Base-by-base conservation (phyloP, 1,284 basidiomycete genomes). In the Puccinia polysora region DNA sequence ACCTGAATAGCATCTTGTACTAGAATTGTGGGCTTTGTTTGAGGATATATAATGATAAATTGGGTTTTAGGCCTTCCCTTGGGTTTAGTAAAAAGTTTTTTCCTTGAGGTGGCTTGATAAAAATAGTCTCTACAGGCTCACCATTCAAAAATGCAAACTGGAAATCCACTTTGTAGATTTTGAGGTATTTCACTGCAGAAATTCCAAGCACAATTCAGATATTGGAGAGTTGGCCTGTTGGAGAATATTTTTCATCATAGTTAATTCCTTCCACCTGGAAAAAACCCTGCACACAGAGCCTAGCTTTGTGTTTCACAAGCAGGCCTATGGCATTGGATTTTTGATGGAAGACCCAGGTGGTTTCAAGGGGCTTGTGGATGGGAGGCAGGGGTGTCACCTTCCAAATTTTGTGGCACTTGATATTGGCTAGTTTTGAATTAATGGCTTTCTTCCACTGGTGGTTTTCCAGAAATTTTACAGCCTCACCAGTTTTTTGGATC, bases 201-300 rank as follows among this genome's bases (percentile, higher is more conserved):
- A 45, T 8, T 15, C 62, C 30, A 30, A 64, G 30, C 7, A 64
- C 1, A 32, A 49, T 4, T 4, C 45, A 30, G 1, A 47, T 6
- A 10, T 18, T 64, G 6, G 40, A 18, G 2, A 49, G n/a, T n/a
- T n/a, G n/a, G 62, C 38, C 45, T 7, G 62, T 64, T 5, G 62
- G 62, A 0, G 62, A 30, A 28, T 49, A 64, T 5, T 40, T 64
- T 32, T 45, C 62, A 1, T 49, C 62, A 49, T 45, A 64, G 28
- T 64, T 23, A 3, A 28, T 30, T 14, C 62, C 62, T 36, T 65
- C 62, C 6, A 49, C 23, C 15, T 65, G 62, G 7, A n/a, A 14
- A 34, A 65, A 65, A 3, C 62, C 62, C n/a, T 28, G 25, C 2
- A 34, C 34, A 10, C 25, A 23, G n/a, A 23, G 34, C 6, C 56